Evolutionary conservation across 2,329 filamentous ascomycete species (phyloP).

Genomic region (Xylaria polymorpha): DNA sequence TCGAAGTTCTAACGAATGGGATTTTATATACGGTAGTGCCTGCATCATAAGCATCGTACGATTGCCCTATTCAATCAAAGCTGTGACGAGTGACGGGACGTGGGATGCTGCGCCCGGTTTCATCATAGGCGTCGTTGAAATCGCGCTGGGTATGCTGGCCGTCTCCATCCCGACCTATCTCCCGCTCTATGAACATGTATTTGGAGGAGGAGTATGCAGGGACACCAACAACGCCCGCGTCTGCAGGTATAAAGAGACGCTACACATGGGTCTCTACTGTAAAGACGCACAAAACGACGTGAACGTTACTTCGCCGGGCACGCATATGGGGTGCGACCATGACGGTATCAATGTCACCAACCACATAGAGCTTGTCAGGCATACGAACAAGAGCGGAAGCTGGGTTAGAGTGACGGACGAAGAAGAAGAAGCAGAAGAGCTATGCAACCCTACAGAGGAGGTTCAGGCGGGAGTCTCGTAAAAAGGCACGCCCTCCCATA

Average conservation of each 20-base stretch:
- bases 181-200: slow-evolving; percentile 25
- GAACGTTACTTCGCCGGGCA: slow-evolving; percentile 31
- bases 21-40: slow-evolving; percentile 8
- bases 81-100: slow-evolving; percentile 26
- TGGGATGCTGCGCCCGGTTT: slow-evolving; percentile 26
- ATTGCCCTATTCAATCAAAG: slow-evolving; percentile 27
- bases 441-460: neutral
- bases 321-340: slow-evolving; percentile 19
- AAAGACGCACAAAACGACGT: slow-evolving; percentile 24
- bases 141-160: slow-evolving; percentile 31
- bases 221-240: neutral
- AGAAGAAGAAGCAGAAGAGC: slow-evolving; percentile 22
- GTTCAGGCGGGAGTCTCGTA: neutral
- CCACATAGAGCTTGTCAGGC: slow-evolving; percentile 36
- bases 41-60: slow-evolving; percentile 34
- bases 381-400: slow-evolving; percentile 31
- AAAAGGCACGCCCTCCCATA: neutral
- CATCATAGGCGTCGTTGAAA: slow-evolving; percentile 31
- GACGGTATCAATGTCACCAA: slow-evolving; percentile 35
- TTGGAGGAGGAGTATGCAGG: neutral
- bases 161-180: slow-evolving; percentile 33
- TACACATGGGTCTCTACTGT: slow-evolving; percentile 28
- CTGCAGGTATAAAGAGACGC: slow-evolving; percentile 22
- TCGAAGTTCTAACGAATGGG: neutral
- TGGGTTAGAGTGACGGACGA: slow-evolving; percentile 37